Conservation (phyloP, 805 yeast genomes). For the Saccharomycodes ludwigii region DNA sequence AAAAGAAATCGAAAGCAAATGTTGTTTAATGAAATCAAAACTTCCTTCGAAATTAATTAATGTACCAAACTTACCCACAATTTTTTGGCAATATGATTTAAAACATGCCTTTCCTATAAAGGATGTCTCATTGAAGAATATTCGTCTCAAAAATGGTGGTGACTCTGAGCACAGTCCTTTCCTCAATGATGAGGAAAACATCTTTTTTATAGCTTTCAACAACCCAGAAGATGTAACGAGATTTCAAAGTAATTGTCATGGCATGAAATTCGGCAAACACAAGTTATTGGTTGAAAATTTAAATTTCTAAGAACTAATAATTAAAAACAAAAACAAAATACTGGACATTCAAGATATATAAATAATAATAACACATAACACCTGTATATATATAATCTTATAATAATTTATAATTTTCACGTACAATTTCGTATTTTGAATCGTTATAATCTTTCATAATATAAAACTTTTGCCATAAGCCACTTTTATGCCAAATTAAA, state of each 20-base stretch:
- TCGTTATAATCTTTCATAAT: slow-evolving; percentile 39
- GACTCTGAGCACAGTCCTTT: not conserved
- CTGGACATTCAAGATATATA: not conserved
- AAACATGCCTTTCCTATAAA: slow-evolving; percentile 8
- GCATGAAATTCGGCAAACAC: slow-evolving; percentile 26
- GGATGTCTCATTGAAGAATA: too few species aligned
- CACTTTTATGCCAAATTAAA: slow-evolving; percentile 60
- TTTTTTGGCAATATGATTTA: slow-evolving; percentile 20
- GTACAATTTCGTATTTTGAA: slow-evolving; percentile 5
- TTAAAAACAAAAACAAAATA: slow-evolving; percentile 1
- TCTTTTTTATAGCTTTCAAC: slow-evolving; percentile 27
- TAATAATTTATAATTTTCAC: slow-evolving; percentile 3
- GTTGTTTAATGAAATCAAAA: not conserved
- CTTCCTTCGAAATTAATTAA: not conserved
- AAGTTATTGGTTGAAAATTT: slow-evolving; percentile 16
- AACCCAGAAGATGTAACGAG: slow-evolving; percentile 33
- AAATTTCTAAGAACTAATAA: not conserved
- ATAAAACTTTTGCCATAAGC: slow-evolving; percentile 79
- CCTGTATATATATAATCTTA: too few species aligned
- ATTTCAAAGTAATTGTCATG: slow-evolving; percentile 43
- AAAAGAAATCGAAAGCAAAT: not conserved
- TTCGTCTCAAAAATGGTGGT: not conserved
- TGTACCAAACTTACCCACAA: not conserved
- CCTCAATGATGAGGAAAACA: too few species aligned
- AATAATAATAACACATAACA: not conserved